phyloP scores from a whole-genome alignment of 2,329 filamentous ascomycete genomes.

The Sporothrix inflata region DNA sequence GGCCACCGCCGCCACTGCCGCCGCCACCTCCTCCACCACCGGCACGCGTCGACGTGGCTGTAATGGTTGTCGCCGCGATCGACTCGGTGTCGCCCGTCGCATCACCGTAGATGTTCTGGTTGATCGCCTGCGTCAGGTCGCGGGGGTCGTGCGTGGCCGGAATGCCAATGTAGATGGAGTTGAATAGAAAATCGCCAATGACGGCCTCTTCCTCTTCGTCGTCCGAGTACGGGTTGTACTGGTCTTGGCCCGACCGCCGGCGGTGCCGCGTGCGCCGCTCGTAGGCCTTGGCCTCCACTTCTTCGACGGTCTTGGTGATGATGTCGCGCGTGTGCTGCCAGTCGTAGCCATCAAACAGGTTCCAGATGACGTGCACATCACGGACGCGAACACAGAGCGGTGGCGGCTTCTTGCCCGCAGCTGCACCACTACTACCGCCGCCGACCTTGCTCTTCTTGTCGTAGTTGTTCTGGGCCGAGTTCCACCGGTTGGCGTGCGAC shows the following conservation, averaged over 20 bases:
- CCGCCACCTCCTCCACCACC: slow-evolving; percentile 43
- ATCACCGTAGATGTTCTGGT: slow-evolving; percentile 79
- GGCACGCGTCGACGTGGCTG: slow-evolving; percentile 56
- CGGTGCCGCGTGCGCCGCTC: slow-evolving; percentile 67
- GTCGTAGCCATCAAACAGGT: slow-evolving; percentile 96
- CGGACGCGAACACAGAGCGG: slow-evolving; percentile 78
- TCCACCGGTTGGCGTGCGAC: slow-evolving; percentile 67
- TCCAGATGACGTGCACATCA: slow-evolving; percentile 95
- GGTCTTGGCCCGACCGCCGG: slow-evolving; percentile 58
- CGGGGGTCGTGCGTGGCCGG: slow-evolving; percentile 82
- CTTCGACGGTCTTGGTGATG: slow-evolving; percentile 84
- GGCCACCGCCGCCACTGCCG: not conserved
- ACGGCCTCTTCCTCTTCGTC: slow-evolving; percentile 81
- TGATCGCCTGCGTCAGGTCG: slow-evolving; percentile 82
- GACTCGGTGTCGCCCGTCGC: slow-evolving; percentile 87
- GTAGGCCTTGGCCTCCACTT: slow-evolving; percentile 80
- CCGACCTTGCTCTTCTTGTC: slow-evolving; percentile 47
- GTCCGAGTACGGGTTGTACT: slow-evolving; percentile 46
- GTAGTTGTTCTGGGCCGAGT: slow-evolving; percentile 75
- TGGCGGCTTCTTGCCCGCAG: slow-evolving; percentile 38
- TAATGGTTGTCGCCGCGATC: slow-evolving; percentile 64
- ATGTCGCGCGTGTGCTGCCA: slow-evolving; percentile 86
- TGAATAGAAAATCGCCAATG: slow-evolving; percentile 95
- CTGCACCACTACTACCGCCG: slow-evolving; percentile 48
- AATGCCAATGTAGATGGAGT: slow-evolving; percentile 97